Percentiles rank a stretch among this genome's conserved stretches.
These are phyloP conservation scores for Monosporascus sp. DNA, from an alignment of 2,329 filamentous ascomycete genomes.

Conservation along the genomic window DNA sequence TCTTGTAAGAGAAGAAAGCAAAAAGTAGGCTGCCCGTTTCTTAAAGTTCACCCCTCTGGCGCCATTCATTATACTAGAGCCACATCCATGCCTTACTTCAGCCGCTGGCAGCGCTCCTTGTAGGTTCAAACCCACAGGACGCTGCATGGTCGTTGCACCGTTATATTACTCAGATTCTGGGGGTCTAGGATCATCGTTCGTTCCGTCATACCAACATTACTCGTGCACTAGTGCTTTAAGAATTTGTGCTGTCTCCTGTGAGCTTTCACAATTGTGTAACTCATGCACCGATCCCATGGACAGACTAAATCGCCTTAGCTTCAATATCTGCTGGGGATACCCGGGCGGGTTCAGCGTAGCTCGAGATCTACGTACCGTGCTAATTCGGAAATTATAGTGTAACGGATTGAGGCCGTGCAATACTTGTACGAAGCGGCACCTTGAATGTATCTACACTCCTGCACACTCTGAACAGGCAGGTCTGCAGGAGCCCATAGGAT, in stretches of 20 bases:
- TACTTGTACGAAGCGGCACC: conserved; percentile 50
- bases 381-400: conserved; percentile 37
- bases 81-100: not conserved
- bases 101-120: not conserved
- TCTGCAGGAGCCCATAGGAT: conserved; percentile 28
- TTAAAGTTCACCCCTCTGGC: not conserved
- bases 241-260: not conserved
- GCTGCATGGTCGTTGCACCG: not conserved
- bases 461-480: conserved; percentile 22
- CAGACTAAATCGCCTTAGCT: not conserved
- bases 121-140: not conserved
- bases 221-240: not conserved
- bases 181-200: not conserved
- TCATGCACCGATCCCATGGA: not conserved
- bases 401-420: conserved; percentile 54
- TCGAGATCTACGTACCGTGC: conserved; percentile 1
- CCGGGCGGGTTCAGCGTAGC: not conserved
- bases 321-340: not conserved
- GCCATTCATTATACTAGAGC: not conserved
- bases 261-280: not conserved
- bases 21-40: conserved; percentile 46
- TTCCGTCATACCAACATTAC: not conserved
- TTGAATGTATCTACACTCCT: conserved; percentile 40
- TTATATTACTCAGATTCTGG: not conserved
- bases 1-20: conserved; percentile 63